Evolutionary conservation across 2,329 filamentous ascomycete species (phyloP).

Genomic region (Aspergillus sojae): DNA sequence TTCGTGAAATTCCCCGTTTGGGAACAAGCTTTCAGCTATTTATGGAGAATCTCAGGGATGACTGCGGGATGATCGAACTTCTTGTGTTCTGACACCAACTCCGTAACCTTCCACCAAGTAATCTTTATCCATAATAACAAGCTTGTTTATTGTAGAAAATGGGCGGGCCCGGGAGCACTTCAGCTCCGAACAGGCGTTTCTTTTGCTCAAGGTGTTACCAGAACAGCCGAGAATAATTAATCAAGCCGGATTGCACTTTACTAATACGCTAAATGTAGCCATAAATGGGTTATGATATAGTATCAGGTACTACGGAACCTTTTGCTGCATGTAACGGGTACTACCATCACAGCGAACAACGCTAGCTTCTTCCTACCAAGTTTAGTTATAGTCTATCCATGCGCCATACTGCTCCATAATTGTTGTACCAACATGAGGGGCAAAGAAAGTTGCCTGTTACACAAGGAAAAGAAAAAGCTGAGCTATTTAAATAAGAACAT

Average conservation of each 20-base stretch:
- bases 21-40: not conserved
- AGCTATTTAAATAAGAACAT: not conserved
- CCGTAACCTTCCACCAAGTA: not conserved
- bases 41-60: not conserved
- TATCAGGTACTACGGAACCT: not conserved
- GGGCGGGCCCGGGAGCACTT: too few relatives aligned
- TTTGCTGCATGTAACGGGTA: not conserved
- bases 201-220: not conserved
- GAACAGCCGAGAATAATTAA: not conserved
- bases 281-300: not conserved
- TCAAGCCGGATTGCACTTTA: not conserved
- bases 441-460: not conserved
- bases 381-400: not conserved
- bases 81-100: not conserved
- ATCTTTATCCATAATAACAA: not conserved
- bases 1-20: not conserved
- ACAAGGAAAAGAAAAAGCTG: not conserved
- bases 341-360: not conserved
- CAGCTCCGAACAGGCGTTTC: not conserved
- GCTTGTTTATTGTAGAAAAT: not conserved
- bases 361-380: not conserved
- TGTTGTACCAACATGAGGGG: not conserved
- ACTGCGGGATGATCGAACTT: not conserved
- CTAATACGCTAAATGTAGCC: not conserved
- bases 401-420: too few relatives aligned